These are phyloP conservation scores for Elaeagnus macrophylla DNA, from an alignment of 306 rosid species.

Conservation along the genomic window DNA sequence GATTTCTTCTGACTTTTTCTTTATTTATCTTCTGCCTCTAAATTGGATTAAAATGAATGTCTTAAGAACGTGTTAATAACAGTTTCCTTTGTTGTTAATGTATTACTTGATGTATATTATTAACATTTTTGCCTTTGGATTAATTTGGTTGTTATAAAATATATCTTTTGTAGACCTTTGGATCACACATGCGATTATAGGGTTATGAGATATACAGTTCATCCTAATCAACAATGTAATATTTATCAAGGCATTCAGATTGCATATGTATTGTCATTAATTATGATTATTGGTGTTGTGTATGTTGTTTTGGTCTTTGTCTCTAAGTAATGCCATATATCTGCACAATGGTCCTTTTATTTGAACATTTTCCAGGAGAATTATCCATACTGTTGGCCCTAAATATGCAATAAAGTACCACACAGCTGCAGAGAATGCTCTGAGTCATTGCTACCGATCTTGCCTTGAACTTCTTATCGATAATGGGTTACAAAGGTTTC, in stretches of 20 bases:
- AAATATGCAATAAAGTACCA: slow-evolving; percentile 95
- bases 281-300: no score
- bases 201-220: no score
- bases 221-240: no score
- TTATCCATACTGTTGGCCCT: slow-evolving; percentile 96
- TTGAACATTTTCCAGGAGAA: slow-evolving; percentile 48
- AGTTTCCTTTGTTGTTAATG: background rate
- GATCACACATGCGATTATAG: no score
- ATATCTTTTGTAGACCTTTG: no score
- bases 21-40: background rate
- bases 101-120: background rate
- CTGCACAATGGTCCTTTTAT: slow-evolving; percentile 2
- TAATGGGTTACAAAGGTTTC: slow-evolving; percentile 71
- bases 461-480: slow-evolving; percentile 93
- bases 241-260: no score
- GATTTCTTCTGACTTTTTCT: background rate
- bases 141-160: no score
- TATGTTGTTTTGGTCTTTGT: background rate
- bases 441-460: slow-evolving; percentile 97
- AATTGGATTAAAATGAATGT: no score
- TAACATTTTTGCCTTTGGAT: no score
- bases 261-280: no score
- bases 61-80: no score
- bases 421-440: slow-evolving; percentile 97
- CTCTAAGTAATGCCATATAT: background rate